Conservation (phyloP, 2,329 filamentous ascomycete genomes). For the Cladosporium sp. region DNA sequence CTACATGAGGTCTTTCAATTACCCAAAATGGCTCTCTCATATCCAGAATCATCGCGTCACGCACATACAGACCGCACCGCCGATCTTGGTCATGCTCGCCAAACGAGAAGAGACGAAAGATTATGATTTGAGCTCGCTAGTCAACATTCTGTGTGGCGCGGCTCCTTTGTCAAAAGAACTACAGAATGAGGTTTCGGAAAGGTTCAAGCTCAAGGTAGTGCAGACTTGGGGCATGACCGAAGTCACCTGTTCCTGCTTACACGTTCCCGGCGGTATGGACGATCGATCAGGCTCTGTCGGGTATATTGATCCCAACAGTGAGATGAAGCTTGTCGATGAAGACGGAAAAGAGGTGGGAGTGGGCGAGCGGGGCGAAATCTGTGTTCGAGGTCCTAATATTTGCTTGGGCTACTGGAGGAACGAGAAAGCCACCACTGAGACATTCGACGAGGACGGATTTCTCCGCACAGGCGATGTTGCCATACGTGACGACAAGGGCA, state of each 20-base stretch:
- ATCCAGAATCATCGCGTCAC: constrained; percentile 62
- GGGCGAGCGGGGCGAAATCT: constrained; percentile 60
- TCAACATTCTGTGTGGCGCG: constrained; percentile 84
- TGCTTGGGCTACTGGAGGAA: constrained; percentile 79
- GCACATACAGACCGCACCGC: constrained; percentile 79
- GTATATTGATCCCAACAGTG: constrained; percentile 73
- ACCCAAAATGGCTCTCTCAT: constrained; percentile 35
- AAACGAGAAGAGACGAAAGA: constrained; percentile 77
- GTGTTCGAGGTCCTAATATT: constrained; percentile 76
- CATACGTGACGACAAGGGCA: constrained; percentile 71
- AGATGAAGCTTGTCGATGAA: constrained; percentile 73
- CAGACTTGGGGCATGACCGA: constrained; percentile 92
- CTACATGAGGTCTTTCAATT: constrained; percentile 41
- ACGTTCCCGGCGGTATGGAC: constrained; percentile 38
- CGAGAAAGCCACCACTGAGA: constrained; percentile 66
- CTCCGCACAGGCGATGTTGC: constrained; percentile 91
- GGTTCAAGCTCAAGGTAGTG: constrained; percentile 77
- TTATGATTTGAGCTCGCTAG: constrained; percentile 76
- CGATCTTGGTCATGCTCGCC: constrained; percentile 75
- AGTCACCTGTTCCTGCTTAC: constrained; percentile 63
- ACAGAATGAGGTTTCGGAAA: constrained; percentile 70
- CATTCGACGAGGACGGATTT: constrained; percentile 74
- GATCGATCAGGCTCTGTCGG: constrained; percentile 67
- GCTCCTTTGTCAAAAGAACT: constrained; percentile 81
- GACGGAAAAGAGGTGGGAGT: constrained; percentile 59